A percentile compares a stretch with the other conserved stretches of the same genome.
Conservation (phyloP, 768 basidiomycete species). For the Hericium erinaceus region DNA sequence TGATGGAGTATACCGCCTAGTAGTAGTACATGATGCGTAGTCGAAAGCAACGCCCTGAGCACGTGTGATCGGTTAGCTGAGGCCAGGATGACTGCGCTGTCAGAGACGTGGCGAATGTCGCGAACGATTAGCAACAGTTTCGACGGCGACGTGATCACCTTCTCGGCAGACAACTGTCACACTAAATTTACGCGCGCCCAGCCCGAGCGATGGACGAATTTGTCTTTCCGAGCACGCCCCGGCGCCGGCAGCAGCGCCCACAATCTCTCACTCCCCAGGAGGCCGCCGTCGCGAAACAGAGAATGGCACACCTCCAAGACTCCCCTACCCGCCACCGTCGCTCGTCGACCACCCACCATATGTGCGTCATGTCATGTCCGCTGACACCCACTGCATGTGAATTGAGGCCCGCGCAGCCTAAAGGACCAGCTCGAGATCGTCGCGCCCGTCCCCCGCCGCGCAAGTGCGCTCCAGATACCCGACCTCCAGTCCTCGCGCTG, state of each 20-base stretch:
- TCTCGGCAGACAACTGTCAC: too few species aligned
- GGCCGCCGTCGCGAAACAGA: neutral
- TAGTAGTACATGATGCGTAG: too few species aligned
- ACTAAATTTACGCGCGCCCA: too few species aligned
- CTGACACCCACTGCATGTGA: slow-evolving; percentile 1
- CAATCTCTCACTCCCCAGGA: neutral
- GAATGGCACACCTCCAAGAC: neutral
- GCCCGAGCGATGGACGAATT: too few species aligned
- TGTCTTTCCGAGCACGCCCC: neutral
- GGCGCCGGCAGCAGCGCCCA: neutral
- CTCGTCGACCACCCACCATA: slow-evolving; percentile 7
- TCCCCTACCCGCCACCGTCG: neutral
- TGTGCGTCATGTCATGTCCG: neutral
- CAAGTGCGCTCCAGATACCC: slow-evolving; percentile 45
- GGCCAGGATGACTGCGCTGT: too few species aligned
- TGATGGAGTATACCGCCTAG: too few species aligned
- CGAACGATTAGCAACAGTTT: too few species aligned
- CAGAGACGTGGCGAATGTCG: too few species aligned
- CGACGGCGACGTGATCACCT: too few species aligned
- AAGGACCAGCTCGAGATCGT: slow-evolving; percentile 38
- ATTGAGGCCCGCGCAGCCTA: neutral
- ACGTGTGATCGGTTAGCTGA: too few species aligned
- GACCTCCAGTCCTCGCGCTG: slow-evolving; percentile 35
- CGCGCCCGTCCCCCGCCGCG: slow-evolving; percentile 58
- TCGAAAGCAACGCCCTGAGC: too few species aligned